phyloP scores from a whole-genome alignment of 306 rosid species.

The Alnus glutinosa region DNA sequence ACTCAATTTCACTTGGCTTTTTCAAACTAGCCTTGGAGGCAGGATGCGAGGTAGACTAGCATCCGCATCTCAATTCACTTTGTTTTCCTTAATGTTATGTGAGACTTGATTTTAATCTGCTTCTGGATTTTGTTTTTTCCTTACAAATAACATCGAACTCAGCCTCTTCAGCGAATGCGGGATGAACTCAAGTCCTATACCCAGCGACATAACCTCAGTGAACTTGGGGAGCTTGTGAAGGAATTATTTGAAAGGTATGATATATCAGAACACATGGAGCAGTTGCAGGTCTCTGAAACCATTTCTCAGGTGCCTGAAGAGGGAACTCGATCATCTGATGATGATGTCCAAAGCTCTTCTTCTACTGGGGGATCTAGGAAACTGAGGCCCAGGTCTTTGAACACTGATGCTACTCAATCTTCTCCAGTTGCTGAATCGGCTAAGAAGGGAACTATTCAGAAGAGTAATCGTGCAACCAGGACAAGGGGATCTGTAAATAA shows the following conservation, averaged over 20 bases:
- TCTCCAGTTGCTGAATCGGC: conserved; percentile 38
- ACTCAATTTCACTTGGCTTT: conserved; percentile 79
- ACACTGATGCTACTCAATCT: conserved; percentile 47
- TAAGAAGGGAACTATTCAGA: conserved; percentile 45
- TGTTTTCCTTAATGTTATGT: background rate
- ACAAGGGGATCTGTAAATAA: conserved; percentile 41
- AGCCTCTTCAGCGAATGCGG: conserved; percentile 70
- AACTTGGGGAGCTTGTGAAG: conserved; percentile 51
- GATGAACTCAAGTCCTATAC: conserved; percentile 66
- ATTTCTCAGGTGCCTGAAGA: conserved; percentile 64
- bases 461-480: conserved; percentile 37
- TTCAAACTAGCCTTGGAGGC: conserved; percentile 86
- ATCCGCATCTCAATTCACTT: background rate
- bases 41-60: conserved; percentile 66
- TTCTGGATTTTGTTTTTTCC: background rate
- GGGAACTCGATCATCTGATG: conserved; percentile 70
- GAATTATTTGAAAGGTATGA: conserved; percentile 56
- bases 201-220: conserved; percentile 52
- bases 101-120: background rate
- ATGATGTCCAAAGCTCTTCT: conserved; percentile 60
- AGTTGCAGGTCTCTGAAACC: conserved; percentile 62
- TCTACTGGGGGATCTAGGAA: conserved; percentile 44
- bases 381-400: conserved; percentile 55
- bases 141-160: background rate
- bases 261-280: conserved; percentile 43